phyloP scores from a whole-genome alignment of 163 green algal genomes.

The Scenedesmus sp. region DNA sequence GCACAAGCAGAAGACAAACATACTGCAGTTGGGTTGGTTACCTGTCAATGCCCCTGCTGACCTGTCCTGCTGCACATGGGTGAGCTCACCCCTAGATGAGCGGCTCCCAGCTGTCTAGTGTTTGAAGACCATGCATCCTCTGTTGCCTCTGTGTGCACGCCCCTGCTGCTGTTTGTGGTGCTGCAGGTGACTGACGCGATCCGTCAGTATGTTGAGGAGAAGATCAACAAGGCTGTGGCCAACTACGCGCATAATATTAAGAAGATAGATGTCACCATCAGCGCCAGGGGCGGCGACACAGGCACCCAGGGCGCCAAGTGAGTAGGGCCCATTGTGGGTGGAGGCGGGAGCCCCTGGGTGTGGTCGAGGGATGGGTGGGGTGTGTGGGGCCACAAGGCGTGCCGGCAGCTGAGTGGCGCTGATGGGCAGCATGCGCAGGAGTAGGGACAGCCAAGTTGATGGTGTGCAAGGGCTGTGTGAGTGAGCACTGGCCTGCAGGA shows the following conservation, averaged over 20 bases:
- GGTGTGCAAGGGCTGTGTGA: too few species aligned
- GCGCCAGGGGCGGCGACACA: constrained; percentile 78
- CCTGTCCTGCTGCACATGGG: not conserved
- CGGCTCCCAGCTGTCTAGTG: constrained; percentile 47
- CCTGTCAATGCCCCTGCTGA: not conserved
- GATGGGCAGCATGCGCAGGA: too few species aligned
- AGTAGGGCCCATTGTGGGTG: not conserved
- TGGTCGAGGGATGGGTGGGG: too few species aligned
- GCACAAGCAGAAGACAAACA: not conserved
- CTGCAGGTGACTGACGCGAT: constrained; percentile 80
- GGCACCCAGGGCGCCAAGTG: constrained; percentile 77
- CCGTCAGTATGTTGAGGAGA: constrained; percentile 77
- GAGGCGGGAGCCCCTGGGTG: too few species aligned
- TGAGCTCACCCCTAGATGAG: not conserved
- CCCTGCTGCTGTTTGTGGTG: constrained; percentile 42
- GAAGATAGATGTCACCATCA: constrained; percentile 88
- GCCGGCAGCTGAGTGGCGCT: too few species aligned
- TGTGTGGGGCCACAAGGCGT: too few species aligned
- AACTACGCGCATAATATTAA: constrained; percentile 82
- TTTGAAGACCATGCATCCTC: not conserved
- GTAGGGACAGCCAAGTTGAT: too few species aligned
- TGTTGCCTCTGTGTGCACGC: not conserved
- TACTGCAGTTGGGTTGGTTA: not conserved
- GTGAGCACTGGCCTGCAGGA: too few species aligned
- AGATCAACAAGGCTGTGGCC: constrained; percentile 69